These are phyloP conservation scores for Raddia distichophylla DNA, from an alignment of 176 grass and related monocot species.

Conservation along the genomic window DNA sequence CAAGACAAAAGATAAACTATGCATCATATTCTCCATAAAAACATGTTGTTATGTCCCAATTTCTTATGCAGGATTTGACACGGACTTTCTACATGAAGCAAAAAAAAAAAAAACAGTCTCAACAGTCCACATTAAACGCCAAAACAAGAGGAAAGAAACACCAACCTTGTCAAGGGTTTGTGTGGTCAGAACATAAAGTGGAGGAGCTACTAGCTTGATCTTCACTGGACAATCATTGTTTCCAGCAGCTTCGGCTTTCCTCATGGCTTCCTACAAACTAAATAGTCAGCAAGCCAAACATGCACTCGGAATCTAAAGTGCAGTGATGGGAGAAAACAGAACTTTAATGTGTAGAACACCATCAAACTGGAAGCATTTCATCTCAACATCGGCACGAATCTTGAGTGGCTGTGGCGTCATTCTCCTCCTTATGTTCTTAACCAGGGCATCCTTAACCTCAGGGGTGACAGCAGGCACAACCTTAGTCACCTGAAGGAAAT, in stretches of 20 bases:
- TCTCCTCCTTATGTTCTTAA: slow-evolving; percentile 68
- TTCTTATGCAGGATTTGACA: background rate
- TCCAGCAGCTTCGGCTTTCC: background rate
- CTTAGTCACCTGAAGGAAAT: slow-evolving; percentile 52
- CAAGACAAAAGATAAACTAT: background rate
- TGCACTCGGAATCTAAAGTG: background rate
- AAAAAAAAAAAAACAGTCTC: background rate
- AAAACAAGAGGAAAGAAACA: slow-evolving; percentile 32
- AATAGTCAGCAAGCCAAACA: background rate
- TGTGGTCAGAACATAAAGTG: slow-evolving; percentile 63
- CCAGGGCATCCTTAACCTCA: slow-evolving; percentile 69
- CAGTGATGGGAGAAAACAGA: slow-evolving; percentile 9
- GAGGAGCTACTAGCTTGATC: slow-evolving; percentile 62
- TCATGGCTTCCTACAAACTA: background rate
- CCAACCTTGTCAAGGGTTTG: slow-evolving; percentile 76
- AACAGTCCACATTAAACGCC: background rate
- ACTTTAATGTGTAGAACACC: slow-evolving; percentile 78
- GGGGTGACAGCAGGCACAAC: slow-evolving; percentile 54
- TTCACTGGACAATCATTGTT: slow-evolving; percentile 59
- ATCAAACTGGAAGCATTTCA: slow-evolving; percentile 71
- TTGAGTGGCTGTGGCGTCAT: slow-evolving; percentile 68
- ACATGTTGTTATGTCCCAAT: background rate
- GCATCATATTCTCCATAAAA: background rate
- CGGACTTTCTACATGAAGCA: background rate
- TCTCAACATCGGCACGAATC: slow-evolving; percentile 66